Percentiles rank a stretch among this genome's conserved stretches.
Conservation (phyloP, 2,329 filamentous ascomycete genomes). For the Hypoxylon sp. region DNA sequence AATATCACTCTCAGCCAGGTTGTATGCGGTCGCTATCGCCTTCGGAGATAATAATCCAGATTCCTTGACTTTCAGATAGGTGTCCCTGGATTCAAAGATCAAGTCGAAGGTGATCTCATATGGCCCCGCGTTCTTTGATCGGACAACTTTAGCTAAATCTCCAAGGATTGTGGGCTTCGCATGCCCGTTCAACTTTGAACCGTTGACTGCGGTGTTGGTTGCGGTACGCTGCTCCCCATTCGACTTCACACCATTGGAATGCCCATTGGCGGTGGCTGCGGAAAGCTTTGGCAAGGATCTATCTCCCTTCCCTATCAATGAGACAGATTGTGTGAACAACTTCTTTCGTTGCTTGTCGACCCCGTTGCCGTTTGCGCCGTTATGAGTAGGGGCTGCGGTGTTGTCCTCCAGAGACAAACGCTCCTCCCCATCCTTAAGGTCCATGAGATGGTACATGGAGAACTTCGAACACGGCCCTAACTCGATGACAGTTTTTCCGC, state of each 20-base stretch:
- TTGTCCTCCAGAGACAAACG: conserved; percentile 12
- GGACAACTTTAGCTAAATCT: conserved; percentile 60
- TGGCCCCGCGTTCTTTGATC: conserved; percentile 67
- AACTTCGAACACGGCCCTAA: conserved; percentile 61
- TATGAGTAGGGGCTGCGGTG: conserved; percentile 3
- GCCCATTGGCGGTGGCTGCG: not conserved
- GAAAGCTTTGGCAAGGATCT: not conserved
- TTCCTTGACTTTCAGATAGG: conserved; percentile 56
- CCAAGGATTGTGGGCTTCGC: conserved; percentile 39
- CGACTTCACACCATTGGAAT: conserved; percentile 4
- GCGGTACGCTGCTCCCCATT: not conserved
- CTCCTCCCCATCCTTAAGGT: conserved; percentile 53
- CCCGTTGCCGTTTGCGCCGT: conserved; percentile 30
- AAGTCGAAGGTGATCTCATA: conserved; percentile 68
- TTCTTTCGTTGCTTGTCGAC: conserved; percentile 14
- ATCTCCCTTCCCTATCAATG: conserved; percentile 34
- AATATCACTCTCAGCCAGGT: conserved; percentile 50
- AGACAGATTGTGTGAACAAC: conserved; percentile 39
- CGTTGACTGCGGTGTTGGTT: conserved; percentile 3
- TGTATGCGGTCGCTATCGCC: conserved; percentile 55
- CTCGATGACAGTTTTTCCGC: conserved; percentile 56
- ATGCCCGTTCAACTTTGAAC: conserved; percentile 18
- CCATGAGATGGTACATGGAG: conserved; percentile 65
- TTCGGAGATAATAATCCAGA: conserved; percentile 56
- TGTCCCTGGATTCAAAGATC: conserved; percentile 59